Conservation (phyloP, 129 eudicot genomes). For the Flaveria brownii region DNA sequence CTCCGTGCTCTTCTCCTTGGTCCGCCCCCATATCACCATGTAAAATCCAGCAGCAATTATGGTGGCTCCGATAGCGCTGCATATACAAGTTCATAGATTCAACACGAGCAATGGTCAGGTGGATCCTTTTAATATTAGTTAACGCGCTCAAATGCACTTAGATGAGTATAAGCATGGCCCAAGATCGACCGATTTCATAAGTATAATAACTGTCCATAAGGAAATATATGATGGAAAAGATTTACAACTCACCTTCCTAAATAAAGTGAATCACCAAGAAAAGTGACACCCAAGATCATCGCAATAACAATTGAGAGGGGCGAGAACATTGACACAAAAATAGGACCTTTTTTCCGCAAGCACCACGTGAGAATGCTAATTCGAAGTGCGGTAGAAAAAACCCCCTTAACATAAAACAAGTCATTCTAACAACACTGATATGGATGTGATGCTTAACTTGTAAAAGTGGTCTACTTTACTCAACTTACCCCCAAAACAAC, state of each 20-base stretch:
- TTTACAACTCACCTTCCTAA: conserved; percentile 21
- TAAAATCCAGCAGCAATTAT: conserved; percentile 19
- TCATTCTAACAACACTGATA: background rate
- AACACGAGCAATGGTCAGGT: background rate
- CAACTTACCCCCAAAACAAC: conserved; percentile 27
- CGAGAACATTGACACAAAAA: conserved; percentile 29
- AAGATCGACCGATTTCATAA: too few relatives aligned
- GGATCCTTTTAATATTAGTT: too few relatives aligned
- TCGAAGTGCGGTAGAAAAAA: conserved; percentile 12
- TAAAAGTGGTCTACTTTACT: background rate
- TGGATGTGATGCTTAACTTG: background rate
- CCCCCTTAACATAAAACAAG: conserved; percentile 4
- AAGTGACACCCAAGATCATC: conserved; percentile 20
- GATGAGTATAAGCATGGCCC: too few relatives aligned
- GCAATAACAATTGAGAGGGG: conserved; percentile 23
- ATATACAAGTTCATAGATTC: background rate
- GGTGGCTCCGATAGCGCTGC: conserved; percentile 14
- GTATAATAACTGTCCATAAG: too few relatives aligned
- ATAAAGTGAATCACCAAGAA: conserved; percentile 27
- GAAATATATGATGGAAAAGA: background rate
- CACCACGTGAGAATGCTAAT: conserved; percentile 27
- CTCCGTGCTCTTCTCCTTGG: background rate
- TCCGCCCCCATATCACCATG: conserved; percentile 24
- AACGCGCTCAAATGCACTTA: too few relatives aligned
- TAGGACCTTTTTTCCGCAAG: conserved; percentile 32